Evolutionary conservation across 108 stramenopile genomes (phyloP).

Genomic region (Nitzschia palea): DNA sequence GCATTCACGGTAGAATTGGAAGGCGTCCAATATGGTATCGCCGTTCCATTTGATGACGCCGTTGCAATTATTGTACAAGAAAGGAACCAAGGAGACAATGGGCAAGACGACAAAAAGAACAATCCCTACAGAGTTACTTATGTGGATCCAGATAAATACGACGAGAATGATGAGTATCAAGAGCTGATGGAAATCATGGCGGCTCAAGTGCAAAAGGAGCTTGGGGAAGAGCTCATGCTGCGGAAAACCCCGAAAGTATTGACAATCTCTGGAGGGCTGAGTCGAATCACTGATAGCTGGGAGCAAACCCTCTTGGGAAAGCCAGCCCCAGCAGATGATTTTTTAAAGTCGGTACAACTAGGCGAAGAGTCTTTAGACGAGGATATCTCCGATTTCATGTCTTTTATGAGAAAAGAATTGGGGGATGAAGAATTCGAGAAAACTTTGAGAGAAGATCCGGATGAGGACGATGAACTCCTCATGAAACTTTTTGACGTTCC

Average conservation of each 20-base stretch:
- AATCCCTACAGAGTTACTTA: conserved; percentile 16
- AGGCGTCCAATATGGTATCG: conserved; percentile 45
- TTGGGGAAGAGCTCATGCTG: conserved; percentile 46
- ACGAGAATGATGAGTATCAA: conserved; percentile 44
- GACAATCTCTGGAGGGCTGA: conserved; percentile 53
- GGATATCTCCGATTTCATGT: conserved; percentile 35
- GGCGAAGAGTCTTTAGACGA: conserved; percentile 33
- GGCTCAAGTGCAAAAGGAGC: conserved; percentile 36
- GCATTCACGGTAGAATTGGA: conserved; percentile 47
- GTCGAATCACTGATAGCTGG: conserved; percentile 40
- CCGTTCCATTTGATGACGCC: conserved; percentile 44
- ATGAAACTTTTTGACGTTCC: conserved; percentile 34
- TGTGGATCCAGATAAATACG: conserved; percentile 38
- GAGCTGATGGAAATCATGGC: conserved; percentile 67
- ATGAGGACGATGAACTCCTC: conserved; percentile 30
- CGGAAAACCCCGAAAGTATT: conserved; percentile 53
- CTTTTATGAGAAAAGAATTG: conserved; percentile 52
- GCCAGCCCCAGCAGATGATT: conserved; percentile 22
- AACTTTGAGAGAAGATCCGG: conserved; percentile 33
- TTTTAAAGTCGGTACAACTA: conserved; percentile 17
- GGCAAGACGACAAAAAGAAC: conserved; percentile 11
- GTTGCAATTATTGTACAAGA: conserved; percentile 43
- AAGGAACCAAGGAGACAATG: neutral
- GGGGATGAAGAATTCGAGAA: conserved; percentile 51
- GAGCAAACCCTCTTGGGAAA: conserved; percentile 22